Percentiles rank a stretch among this genome's conserved stretches.
These are phyloP conservation scores for Pythium plurisporium DNA, from an alignment of 352 stramenopile species.

Conservation along the genomic window DNA sequence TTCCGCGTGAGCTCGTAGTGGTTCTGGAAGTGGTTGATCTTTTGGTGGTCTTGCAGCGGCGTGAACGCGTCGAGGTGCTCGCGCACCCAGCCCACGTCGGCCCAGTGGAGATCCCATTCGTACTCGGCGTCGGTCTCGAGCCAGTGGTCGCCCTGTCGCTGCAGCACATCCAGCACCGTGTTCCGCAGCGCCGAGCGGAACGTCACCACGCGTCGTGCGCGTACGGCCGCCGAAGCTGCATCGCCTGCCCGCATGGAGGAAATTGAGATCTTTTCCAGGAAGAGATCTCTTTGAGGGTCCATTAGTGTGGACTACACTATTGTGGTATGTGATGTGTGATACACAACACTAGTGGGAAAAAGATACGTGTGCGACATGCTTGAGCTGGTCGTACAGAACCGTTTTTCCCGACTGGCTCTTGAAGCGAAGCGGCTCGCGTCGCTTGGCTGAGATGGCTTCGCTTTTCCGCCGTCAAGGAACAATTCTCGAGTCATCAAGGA, in stretches of 20 bases:
- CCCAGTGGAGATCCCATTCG: slow-evolving; percentile 85
- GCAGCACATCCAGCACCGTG: slow-evolving; percentile 76
- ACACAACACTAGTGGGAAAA: neutral
- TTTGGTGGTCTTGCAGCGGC: slow-evolving; percentile 65
- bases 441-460: too few relatives aligned
- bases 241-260: neutral
- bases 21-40: slow-evolving; percentile 92
- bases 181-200: slow-evolving; percentile 75
- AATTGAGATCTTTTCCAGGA: too few relatives aligned
- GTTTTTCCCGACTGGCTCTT: too few relatives aligned
- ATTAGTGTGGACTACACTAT: too few relatives aligned
- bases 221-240: too few relatives aligned
- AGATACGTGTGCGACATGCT: neutral
- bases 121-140: slow-evolving; percentile 66
- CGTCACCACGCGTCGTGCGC: slow-evolving; percentile 23
- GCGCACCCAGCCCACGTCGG: slow-evolving; percentile 79
- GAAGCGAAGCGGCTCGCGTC: too few relatives aligned
- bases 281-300: too few relatives aligned
- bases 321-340: neutral
- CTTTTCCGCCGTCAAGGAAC: too few relatives aligned
- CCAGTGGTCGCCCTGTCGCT: slow-evolving; percentile 44
- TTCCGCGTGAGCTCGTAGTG: slow-evolving; percentile 92
- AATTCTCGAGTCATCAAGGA: too few relatives aligned
- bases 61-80: slow-evolving; percentile 67
- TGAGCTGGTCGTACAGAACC: neutral